Evolutionary conservation across 768 basidiomycete species (phyloP), one percentile per base, ranked within the genome.

Genomic region (Termitomyces sp.): DNA sequence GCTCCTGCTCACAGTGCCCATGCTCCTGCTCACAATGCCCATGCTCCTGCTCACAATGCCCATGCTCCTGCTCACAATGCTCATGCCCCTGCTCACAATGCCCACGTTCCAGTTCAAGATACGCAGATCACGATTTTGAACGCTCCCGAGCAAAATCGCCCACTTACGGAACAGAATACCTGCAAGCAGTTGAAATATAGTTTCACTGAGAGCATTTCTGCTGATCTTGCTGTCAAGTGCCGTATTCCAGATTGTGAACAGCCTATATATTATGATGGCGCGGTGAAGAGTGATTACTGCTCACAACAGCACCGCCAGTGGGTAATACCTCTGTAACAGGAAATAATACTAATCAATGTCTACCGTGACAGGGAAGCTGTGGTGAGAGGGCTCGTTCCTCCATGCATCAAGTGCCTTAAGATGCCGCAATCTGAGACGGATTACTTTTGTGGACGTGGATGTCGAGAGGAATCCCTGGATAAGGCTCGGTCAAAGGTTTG

Each of bases 381-480:
- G 14, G 71, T 66, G 11, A 68, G 75, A 14, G 81, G 83, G 28
- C 63, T 86, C 28, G 79, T 71, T 35, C 64, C 73, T 16, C 76
- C 81, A 3, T 87, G 86, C 60, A 86, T 88, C 64, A 82, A 86
- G 80, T 88, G 86, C 64, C 68, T 82, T 62, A 73, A 71, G 43
- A 72, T 81, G 60, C 86, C 86, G 24, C 85, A 87, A 65, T 78
- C 79, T 56, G 76, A 76, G 38, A 70, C 66, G 4, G 84, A 87
- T 69, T 85, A 85, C 67, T 87, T 87, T 66, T 87, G 86, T 63
- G 76, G 81, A 16, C 69, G 74, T 56, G 73, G 73, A 3, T 87
- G 86, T 66, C 77, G 78, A 64, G 82, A 86, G 59, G 81, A 85
- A 46, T 68, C 83, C 35, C n/a, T 52, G 7, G 18, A 52, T 40